A percentile compares a stretch with the other conserved stretches of the same genome.
Conservation (phyloP, 1,284 basidiomycete genomes). For the Thecaphora thlaspeos region DNA sequence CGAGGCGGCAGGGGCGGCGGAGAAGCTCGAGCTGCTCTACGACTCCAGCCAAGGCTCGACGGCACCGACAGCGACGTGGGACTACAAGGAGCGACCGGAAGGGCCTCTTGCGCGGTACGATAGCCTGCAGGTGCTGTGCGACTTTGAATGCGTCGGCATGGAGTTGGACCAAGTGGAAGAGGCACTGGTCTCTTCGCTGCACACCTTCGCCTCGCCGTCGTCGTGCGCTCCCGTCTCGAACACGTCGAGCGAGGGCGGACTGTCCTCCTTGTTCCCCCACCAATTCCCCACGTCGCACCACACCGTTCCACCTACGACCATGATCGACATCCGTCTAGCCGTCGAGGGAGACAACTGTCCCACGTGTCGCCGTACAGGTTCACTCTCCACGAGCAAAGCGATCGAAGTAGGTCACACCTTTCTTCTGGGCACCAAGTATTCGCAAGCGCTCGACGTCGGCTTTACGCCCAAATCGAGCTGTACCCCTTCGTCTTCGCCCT, state of each 20-base stretch:
- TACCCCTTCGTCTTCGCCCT: neutral
- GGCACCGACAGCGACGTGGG: constrained; percentile 15
- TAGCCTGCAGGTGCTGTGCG: constrained; percentile 20
- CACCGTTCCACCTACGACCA: constrained; percentile 9
- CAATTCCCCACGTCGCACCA: constrained; percentile 15
- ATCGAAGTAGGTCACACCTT: constrained; percentile 59
- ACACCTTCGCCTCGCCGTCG: constrained; percentile 14
- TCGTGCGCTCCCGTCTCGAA: neutral
- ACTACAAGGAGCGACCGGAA: constrained; percentile 46
- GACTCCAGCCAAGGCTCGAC: constrained; percentile 9
- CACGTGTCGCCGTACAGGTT: constrained; percentile 30
- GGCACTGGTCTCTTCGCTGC: constrained; percentile 20
- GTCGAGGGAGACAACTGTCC: constrained; percentile 37
- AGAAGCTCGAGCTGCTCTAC: constrained; percentile 14
- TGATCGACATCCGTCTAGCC: constrained; percentile 30
- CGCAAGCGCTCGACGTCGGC: constrained; percentile 42
- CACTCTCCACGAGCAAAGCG: constrained; percentile 36
- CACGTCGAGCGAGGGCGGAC: constrained; percentile 1
- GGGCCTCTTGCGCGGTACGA: constrained; percentile 42
- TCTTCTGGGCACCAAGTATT: constrained; percentile 56
- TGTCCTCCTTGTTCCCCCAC: constrained; percentile 28
- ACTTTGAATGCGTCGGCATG: constrained; percentile 35
- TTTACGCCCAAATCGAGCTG: constrained; percentile 13
- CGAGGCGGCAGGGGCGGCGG: neutral
- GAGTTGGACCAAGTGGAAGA: constrained; percentile 34